Conservation (phyloP, 768 basidiomycete species). For the Hypholoma fasciculare region DNA sequence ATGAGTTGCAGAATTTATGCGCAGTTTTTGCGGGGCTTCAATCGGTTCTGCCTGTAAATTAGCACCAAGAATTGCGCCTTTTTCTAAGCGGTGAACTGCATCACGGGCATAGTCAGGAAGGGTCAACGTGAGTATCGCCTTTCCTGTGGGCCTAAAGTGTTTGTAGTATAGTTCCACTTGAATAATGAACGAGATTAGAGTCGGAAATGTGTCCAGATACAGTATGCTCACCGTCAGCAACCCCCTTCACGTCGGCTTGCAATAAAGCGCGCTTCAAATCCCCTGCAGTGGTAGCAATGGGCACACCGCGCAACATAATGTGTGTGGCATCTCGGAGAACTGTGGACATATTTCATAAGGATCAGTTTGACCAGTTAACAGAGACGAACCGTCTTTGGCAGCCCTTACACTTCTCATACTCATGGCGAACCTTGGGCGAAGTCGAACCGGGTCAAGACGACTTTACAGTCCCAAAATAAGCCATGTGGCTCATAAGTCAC, state of each 20-base stretch:
- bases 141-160: constrained; percentile 58
- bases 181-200: constrained; percentile 2
- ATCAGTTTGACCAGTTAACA: too few species aligned
- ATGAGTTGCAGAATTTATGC: neutral
- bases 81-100: constrained; percentile 42
- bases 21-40: constrained; percentile 2
- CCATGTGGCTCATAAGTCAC: neutral
- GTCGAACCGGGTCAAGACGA: neutral
- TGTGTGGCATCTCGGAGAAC: constrained; percentile 28
- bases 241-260: constrained; percentile 42
- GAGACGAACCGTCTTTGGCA: neutral
- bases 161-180: constrained; percentile 62
- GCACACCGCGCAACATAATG: constrained; percentile 50
- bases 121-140: constrained; percentile 57
- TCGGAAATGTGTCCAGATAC: neutral
- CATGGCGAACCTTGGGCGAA: neutral
- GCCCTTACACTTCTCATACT: neutral
- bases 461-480: neutral
- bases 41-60: constrained; percentile 35
- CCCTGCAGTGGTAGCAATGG: constrained; percentile 49
- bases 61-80: constrained; percentile 46
- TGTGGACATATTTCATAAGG: neutral
- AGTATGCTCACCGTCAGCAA: constrained; percentile 40
- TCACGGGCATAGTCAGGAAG: constrained; percentile 42
- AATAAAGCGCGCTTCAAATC: constrained; percentile 52